phyloP scores from a whole-genome alignment of 371 early-diverging fungal genomes.

The Haplosporangium sp. region DNA sequence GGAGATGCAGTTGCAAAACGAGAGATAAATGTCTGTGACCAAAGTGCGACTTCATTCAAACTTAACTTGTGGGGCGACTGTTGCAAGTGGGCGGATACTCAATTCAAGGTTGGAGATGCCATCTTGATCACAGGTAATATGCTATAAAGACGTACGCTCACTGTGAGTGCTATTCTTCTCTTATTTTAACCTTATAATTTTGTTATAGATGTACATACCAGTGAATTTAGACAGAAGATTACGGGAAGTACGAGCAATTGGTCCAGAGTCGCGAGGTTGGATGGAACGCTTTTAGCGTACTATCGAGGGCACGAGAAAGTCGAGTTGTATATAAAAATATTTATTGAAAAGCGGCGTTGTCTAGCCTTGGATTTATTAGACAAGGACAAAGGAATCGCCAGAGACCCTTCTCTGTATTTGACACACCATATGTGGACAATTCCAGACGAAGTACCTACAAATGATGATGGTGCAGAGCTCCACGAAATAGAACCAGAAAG shows the following conservation, averaged over 20 bases:
- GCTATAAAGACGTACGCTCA: no score
- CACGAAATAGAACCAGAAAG: background rate
- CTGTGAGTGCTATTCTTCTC: no score
- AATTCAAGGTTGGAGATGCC: conserved; percentile 23
- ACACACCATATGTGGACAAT: background rate
- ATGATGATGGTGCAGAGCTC: background rate
- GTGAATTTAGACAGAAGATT: conserved; percentile 22
- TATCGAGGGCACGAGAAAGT: conserved; percentile 6
- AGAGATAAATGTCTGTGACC: conserved; percentile 17
- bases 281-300: conserved; percentile 11
- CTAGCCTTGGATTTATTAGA: conserved; percentile 28
- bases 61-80: conserved; percentile 27
- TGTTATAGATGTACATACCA: conserved; percentile 18
- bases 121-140: conserved; percentile 26
- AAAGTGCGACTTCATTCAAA: conserved; percentile 35
- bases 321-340: conserved; percentile 7
- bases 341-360: conserved; percentile 14
- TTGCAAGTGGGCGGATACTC: conserved; percentile 16
- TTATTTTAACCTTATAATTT: no score
- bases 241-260: conserved; percentile 17
- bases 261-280: conserved; percentile 19
- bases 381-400: conserved; percentile 16
- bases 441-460: background rate
- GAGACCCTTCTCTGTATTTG: conserved; percentile 21
- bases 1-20: conserved; percentile 6